phyloP scores from a whole-genome alignment of 495 filamentous ascomycete species.

The Saxophila tyrrhenica region DNA sequence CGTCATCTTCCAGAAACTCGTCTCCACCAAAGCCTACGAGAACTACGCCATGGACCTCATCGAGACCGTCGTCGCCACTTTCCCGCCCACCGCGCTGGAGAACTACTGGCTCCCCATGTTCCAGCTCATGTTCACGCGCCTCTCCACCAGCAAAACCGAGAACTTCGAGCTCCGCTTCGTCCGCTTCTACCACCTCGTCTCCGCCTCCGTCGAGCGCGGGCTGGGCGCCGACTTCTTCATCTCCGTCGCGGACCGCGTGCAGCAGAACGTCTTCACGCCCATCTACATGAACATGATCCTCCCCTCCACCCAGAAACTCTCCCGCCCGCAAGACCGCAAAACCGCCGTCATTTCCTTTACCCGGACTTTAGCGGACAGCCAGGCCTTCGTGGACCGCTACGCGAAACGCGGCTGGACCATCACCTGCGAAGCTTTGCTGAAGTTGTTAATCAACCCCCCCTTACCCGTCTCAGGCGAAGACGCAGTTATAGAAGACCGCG shows the following conservation, averaged over 20 bases:
- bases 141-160: conserved; percentile 70
- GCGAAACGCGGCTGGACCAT: conserved; percentile 77
- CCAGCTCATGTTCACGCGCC: conserved; percentile 66
- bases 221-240: conserved; percentile 86
- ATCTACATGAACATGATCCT: conserved; percentile 79
- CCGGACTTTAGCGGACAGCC: conserved; percentile 74
- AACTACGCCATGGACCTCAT: conserved; percentile 78
- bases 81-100: conserved; percentile 61
- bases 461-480: conserved; percentile 53
- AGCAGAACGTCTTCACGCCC: conserved; percentile 66
- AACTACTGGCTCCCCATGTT: conserved; percentile 72
- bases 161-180: conserved; percentile 70
- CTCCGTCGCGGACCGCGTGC: conserved; percentile 64
- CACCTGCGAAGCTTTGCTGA: conserved; percentile 74
- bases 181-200: conserved; percentile 85
- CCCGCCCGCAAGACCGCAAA: conserved; percentile 80
- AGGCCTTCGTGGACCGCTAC: conserved; percentile 61
- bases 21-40: conserved; percentile 63
- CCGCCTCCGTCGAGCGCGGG: conserved; percentile 60
- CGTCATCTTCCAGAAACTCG: conserved; percentile 82
- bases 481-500: conserved; percentile 67
- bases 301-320: conserved; percentile 76
- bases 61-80: conserved; percentile 60
- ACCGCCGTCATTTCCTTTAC: conserved; percentile 83
- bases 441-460: conserved; percentile 78